Base-by-base conservation (phyloP, 1,139 yeast genomes). In the Suhomyces kunorum region DNA sequence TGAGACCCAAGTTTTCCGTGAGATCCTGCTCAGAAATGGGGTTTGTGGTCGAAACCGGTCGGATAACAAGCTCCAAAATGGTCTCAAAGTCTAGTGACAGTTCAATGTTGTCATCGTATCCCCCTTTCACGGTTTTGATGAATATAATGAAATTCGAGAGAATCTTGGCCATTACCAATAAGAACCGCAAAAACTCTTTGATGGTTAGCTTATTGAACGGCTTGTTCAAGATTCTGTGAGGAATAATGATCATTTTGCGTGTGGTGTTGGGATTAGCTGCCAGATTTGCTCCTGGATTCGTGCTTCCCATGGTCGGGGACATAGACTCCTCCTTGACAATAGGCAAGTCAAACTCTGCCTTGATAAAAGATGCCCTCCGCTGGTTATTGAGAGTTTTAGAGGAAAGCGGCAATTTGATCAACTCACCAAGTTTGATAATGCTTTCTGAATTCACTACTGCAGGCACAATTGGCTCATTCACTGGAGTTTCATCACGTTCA, bases 311-410 rank as follows among this genome's bases (percentile, higher is more conserved):
- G 12, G 39, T 43, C 5, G 40, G 38, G 2, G 40, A 36, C 2
- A 22, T 11, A 1, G 42, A 34, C 6, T 33, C 30, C 17, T 34
- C 44, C 13, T 30, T 34, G 14, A 34, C 15, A 5, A 43, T 14
- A 4, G 40, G 37, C 3, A 28, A 28, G 6, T 43, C 44, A 8
- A 33, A 9, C 4, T 36, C 38, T 5, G 19, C 24, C 18, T 17
- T 40, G 9, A 34, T 24, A 24, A 50, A 27, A 3, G 51, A 47
- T 2, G 47, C 49, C 45, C 74, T 47, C 14, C 70, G 53, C 41
- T 70, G 71, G 40, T 58, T 57, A 44, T 69, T 72, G 28, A 68
- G 57, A 1, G 77, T 70, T 38, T 68, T 68, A 8, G 75, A 69
- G 3, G 75, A 68, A 20, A 68, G 53, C 1, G 77, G 77, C 8